phyloP scores from a whole-genome alignment of 345 rosid species.

The Bretschneidera sinensis region DNA sequence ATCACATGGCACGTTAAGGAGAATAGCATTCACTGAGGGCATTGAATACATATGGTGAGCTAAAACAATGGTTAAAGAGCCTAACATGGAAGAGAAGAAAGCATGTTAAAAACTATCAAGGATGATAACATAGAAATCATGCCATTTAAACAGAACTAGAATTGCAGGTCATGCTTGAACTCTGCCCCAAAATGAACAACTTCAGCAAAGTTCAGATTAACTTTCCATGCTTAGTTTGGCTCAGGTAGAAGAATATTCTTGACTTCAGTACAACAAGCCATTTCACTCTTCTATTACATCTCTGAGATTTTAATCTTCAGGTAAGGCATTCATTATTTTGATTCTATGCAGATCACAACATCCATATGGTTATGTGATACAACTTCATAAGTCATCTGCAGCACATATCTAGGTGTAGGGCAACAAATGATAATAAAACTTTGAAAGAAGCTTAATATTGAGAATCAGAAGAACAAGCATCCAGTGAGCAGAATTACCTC shows the following conservation, averaged over 20 bases:
- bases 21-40: too few relatives aligned
- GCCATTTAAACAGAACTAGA: not conserved
- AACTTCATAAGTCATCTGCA: slow-evolving; percentile 2
- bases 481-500: slow-evolving; percentile 46
- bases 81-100: not conserved
- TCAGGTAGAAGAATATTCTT: not conserved
- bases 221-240: not conserved
- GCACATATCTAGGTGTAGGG: not conserved
- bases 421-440: not conserved
- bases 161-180: too few relatives aligned
- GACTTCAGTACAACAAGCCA: not conserved
- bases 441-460: not conserved
- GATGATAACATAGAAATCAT: too few relatives aligned
- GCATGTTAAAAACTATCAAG: too few relatives aligned
- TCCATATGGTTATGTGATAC: not conserved
- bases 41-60: too few relatives aligned
- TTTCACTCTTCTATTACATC: not conserved
- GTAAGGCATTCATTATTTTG: not conserved
- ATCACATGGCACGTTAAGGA: too few relatives aligned
- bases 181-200: not conserved
- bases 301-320: slow-evolving; percentile 1
- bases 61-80: too few relatives aligned
- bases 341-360: not conserved
- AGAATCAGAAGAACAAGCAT: slow-evolving; percentile 3
- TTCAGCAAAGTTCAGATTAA: not conserved